Evolutionary conservation across 2,329 filamentous ascomycete genomes (phyloP), one percentile per base, ranked within the genome.

Genomic region (Bipolaris zeicola): DNA sequence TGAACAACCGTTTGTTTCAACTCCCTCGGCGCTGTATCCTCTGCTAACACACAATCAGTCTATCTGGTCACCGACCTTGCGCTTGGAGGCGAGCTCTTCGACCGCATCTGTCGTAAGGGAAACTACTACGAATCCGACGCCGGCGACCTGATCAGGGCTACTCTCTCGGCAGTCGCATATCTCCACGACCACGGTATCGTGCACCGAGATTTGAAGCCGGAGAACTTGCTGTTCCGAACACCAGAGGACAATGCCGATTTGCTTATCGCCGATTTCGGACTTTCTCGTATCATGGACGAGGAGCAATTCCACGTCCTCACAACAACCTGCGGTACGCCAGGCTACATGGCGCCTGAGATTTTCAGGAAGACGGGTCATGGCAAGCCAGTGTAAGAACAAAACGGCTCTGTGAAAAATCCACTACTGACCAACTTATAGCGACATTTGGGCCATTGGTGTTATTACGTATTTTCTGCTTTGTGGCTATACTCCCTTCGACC

Each of bases 311-410:
- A 98, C 74, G 94, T 98, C 28, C 81, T 99, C 61, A 99, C 95
- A 10, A 99, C 95, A 0, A 99, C 95, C 1, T 99, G 95, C 75
- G 95, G 95, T 57, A 99, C 95, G 1, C 95, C 95, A 3, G 95
- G 95, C 46, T 99, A 99, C 79, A 99, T 99, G 95, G 95, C 95
- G 2, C 95, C 95, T 20, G 95, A 99, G 77, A 99, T 99, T 70
- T 99, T 99, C 81, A 96, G 96, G 78, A 99, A 99, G 82, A 93
- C 90, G 6, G 95, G 95, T 24, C 95, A 99, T 76, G 95, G 95
- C 62, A 99, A 98, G 78, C 93, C 95, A 66, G 95, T 99, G 85
- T 87, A 82, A 67, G 78, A 24, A 37, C 13, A 28, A 18, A 24
- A 2, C 11, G 6, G 2, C 20, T 8, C 37, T n/a, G 6, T 26